Evolutionary conservation across 1,139 yeast genomes (phyloP), one percentile per base, ranked within the genome.

Genomic region (Yamadazyma oceani): DNA sequence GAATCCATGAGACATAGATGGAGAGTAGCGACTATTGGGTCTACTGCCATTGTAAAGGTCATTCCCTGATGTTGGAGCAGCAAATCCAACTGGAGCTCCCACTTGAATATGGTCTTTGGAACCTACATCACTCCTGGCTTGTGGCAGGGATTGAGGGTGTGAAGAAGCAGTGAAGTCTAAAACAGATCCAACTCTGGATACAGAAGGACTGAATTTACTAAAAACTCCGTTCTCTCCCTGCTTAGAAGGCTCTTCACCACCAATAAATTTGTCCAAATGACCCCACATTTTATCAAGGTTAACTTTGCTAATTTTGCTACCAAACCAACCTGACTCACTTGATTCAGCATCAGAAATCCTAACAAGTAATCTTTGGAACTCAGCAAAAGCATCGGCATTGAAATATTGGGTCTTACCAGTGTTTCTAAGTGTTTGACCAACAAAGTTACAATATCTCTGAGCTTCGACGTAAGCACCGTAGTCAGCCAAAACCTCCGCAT

Each of bases 281-380:
- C 90, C 92, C 94, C 95, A 85, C 42, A 89, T 82, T 53, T 80
- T 84, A 51, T 89, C 95, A 42, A 89, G 67, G 50, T 84, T 85
- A 11, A 94, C 95, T 54, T 81, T 82, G 26, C 85, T 68, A 49
- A 85, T 72, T 66, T 76, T 80, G 27, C 77, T 63, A 17, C 81
- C 73, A 47, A 81, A 73, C 87, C 88, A 81, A 2, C 82, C 69
- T 35, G 69, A 62, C 16, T 71, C 77, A 26, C 53, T 59, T 10
- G 66, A 50, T 13, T 63, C 67, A 2, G 69, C 53, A 35, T 74
- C 77, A 4, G 77, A 60, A 15, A 78, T 46, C 51, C 85, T 60
- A 30, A 69, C 66, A 34, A 66, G 48, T 41, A 78, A 56, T 5
- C 52, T 52, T 42, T 67, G 72, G 55, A 68, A 69, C 33, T 70